Percentiles rank a stretch among this genome's conserved stretches.
Evolutionary conservation across 352 stramenopile species (phyloP).

Genomic region (Pythium dissimile): DNA sequence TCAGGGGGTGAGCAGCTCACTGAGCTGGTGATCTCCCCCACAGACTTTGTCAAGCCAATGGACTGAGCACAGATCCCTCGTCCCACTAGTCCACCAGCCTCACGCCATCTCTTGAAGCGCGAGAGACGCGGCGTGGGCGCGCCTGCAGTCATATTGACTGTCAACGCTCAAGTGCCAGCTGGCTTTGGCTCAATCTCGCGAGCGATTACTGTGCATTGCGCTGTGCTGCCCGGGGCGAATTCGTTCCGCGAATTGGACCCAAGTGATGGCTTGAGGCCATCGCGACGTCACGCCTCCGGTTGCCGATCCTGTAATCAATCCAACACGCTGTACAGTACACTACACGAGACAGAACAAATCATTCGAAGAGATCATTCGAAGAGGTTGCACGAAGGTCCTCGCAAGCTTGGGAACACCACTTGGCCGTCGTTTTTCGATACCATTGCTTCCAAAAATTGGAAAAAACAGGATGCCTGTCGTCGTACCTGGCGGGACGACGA

Average conservation of each 20-base stretch:
- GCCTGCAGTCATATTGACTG: too few species aligned
- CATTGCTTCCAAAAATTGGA: too few species aligned
- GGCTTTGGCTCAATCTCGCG: too few species aligned
- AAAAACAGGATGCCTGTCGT: constrained; percentile 21
- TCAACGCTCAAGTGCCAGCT: too few species aligned
- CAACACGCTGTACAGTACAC: background rate
- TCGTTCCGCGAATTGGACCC: too few species aligned
- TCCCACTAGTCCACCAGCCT: constrained; percentile 6
- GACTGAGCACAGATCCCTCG: background rate
- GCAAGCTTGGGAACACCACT: too few species aligned
- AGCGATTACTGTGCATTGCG: background rate
- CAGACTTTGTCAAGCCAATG: background rate
- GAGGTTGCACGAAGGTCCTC: background rate
- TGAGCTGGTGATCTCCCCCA: background rate
- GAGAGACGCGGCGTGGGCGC: background rate
- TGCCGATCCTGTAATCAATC: background rate
- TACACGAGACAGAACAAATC: background rate
- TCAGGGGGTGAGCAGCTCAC: too few species aligned
- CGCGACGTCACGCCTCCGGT: background rate
- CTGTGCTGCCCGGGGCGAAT: too few species aligned
- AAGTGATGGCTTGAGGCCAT: constrained; percentile 14
- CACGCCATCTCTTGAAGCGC: background rate
- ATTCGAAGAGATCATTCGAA: too few species aligned
- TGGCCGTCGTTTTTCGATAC: too few species aligned
- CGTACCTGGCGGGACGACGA: background rate